Evolutionary conservation across 2,329 filamentous ascomycete species (phyloP), one percentile per base, ranked within the genome.

Genomic region (Diaporthe vaccinii): DNA sequence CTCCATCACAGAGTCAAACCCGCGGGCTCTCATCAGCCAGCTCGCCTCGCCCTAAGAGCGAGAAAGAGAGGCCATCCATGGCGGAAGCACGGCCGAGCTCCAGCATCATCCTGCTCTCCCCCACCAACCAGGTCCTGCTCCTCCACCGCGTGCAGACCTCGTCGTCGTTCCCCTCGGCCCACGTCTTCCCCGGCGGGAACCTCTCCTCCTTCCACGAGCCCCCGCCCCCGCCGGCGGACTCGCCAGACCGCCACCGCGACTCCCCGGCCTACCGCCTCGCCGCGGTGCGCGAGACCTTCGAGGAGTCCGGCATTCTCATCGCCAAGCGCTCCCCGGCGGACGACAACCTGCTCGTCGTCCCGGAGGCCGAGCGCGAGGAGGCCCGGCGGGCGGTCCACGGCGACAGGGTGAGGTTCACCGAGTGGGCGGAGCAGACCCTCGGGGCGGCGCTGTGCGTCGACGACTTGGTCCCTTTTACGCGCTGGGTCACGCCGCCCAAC

Each of bases 101-200:
- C 9, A 97, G 95, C 78, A 92, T 98, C 62, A 87, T 98, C 46
- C 89, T 98, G 20, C 87, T 99, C 65, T 98, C 97, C 0, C 93
- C 95, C 0, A 88, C 89, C 69, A 98, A 98, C 83, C 92, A 98
- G 82, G 91, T 98, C 62, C 89, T 99, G 0, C 91, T 98, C 25
- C 91, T 98, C 12, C 95, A 95, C 83, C 93, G 97, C 77, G 95
- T 98, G 3, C 89, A 93, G 78, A 95, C 93, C 1, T 97, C 95
- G 0, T 91, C 91, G 1, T 93, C 95, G 3, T 98, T 98, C 81
- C 91, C 96, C 5, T 96, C 95, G 0, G 97, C 96, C 0, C 95
- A 98, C 81, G 97, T 99, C 76, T 99, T 99, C 79, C 96, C 97
- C 0, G 97, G 97, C 46, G 97, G 97, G 8, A 95, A 95, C 80